These are phyloP conservation scores for Inga leiocalycina DNA, from an alignment of 306 rosid genomes.

Conservation along the genomic window DNA sequence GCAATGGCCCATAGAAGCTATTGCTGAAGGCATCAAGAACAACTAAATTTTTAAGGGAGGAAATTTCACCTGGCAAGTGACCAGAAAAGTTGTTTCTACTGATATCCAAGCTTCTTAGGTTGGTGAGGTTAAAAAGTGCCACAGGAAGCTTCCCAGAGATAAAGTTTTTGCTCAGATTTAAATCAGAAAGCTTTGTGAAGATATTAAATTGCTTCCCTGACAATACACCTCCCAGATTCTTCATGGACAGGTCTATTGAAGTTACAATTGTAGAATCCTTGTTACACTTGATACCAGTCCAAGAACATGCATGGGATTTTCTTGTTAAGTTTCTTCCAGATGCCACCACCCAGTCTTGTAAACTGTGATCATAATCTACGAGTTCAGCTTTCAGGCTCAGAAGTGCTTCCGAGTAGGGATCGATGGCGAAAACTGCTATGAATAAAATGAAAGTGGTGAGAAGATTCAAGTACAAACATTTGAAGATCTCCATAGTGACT, in stretches of 20 bases:
- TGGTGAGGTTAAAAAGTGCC: slow-evolving; percentile 69
- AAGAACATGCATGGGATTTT: slow-evolving; percentile 73
- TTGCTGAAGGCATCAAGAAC: slow-evolving; percentile 87
- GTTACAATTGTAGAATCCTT: slow-evolving; percentile 54
- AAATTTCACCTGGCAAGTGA: slow-evolving; percentile 65
- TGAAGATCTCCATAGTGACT: slow-evolving; percentile 74
- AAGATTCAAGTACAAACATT: slow-evolving; percentile 45
- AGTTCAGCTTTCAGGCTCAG: slow-evolving; percentile 77
- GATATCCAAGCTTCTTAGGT: slow-evolving; percentile 64
- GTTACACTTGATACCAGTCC: slow-evolving; percentile 82
- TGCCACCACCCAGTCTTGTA: slow-evolving; percentile 69
- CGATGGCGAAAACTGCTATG: slow-evolving; percentile 52
- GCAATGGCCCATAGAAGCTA: slow-evolving; percentile 81
- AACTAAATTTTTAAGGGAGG: slow-evolving; percentile 49
- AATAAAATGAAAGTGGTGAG: slow-evolving; percentile 44
- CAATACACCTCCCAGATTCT: slow-evolving; percentile 60
- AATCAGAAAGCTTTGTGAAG: slow-evolving; percentile 62
- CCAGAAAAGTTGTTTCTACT: slow-evolving; percentile 94
- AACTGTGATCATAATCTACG: slow-evolving; percentile 48
- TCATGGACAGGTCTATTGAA: slow-evolving; percentile 76
- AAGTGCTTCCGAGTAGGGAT: slow-evolving; percentile 76
- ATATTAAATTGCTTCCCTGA: slow-evolving; percentile 65
- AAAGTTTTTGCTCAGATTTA: slow-evolving; percentile 75
- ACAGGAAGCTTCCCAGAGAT: slow-evolving; percentile 76
- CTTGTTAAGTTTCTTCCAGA: slow-evolving; percentile 44